A percentile compares a stretch with the other conserved stretches of the same genome.
Conservation (phyloP, 192 early-diverging fungal species). For the Rhizophagus clarus region DNA sequence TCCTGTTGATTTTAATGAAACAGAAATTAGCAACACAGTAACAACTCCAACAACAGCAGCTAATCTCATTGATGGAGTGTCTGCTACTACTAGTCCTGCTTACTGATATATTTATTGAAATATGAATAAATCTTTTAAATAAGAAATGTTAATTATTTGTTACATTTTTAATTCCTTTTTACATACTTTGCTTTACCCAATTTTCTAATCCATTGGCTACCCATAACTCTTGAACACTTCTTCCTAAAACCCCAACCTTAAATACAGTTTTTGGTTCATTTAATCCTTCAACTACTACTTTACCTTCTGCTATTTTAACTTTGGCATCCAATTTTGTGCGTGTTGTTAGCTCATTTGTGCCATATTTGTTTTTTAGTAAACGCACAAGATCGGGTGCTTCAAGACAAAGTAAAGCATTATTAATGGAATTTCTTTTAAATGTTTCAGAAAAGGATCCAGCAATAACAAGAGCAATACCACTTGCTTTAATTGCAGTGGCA, state of each 20-base stretch:
- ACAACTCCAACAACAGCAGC: not conserved
- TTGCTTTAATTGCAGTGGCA: slow-evolving; percentile 88
- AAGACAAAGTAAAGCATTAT: slow-evolving; percentile 93
- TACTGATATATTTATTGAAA: not conserved
- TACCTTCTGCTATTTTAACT: slow-evolving; percentile 74
- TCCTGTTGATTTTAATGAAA: not conserved
- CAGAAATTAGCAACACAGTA: not conserved
- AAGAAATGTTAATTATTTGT: not conserved
- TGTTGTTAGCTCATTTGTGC: slow-evolving; percentile 59
- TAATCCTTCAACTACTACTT: slow-evolving; percentile 45
- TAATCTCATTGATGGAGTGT: not conserved
- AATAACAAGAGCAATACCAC: slow-evolving; percentile 83
- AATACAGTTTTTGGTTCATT: slow-evolving; percentile 46
- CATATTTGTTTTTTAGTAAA: slow-evolving; percentile 61
- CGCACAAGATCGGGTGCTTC: slow-evolving; percentile 83
- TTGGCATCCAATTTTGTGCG: slow-evolving; percentile 76
- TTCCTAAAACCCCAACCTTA: slow-evolving; percentile 69
- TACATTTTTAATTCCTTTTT: not conserved
- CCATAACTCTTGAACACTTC: slow-evolving; percentile 96
- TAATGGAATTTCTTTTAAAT: slow-evolving; percentile 98
- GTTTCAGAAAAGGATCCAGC: slow-evolving; percentile 96
- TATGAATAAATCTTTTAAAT: not conserved
- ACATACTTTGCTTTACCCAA: slow-evolving; percentile 77
- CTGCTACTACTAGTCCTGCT: not conserved
- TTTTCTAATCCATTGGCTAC: slow-evolving; percentile 92